Evolutionary conservation across 495 filamentous ascomycete species (phyloP), one percentile per base, ranked within the genome.

Genomic region (Aspergillus sparsus): DNA sequence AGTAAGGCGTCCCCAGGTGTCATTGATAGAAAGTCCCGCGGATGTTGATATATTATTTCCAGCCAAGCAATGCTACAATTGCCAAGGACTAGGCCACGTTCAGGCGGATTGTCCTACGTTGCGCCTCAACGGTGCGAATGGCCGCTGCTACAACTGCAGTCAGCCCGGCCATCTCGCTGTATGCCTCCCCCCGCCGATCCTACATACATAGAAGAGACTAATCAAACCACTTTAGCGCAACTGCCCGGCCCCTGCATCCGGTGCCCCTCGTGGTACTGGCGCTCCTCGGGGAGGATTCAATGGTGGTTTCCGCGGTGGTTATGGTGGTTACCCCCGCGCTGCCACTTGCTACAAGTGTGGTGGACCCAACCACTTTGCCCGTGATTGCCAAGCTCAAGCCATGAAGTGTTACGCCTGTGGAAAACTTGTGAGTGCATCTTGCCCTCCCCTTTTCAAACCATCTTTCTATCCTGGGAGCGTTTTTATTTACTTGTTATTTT

Each of bases 361-460:
- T 67, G 94, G 94, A 11, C 95, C 94, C 49, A 99, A 99, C 81
- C 95, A 99, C 77, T 99, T 91, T 68, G 94, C 95, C 52, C 89
- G 95, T 61, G 95, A 99, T 74, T 99, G 95, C 82, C 95, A 99
- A 80, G 94, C 94, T 62, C 95, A 98, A 79, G 92, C 93, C 55
- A 97, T 97, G 92, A 99, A 99, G 78, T 99, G 95, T 84, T 99
- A 98, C 74, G 93, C 95, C 63, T 99, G 95, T 74, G 95, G 95
- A 71, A 98, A 98, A 79, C 85, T 97, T 52, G 79, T 81, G 58
- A 69, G 78, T 69, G 39, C 32, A 37, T 18, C 27, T 45, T 50
- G 2, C 15, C 32, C 36, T 15, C n/a, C 8, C 10, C 16, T 11
- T 34, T 57, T 35, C 21, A 27, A 27, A 21, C 27, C 50, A 32